Base-by-base conservation (phyloP, 2,329 filamentous ascomycete genomes). In the Paecilomyces formosus region DNA sequence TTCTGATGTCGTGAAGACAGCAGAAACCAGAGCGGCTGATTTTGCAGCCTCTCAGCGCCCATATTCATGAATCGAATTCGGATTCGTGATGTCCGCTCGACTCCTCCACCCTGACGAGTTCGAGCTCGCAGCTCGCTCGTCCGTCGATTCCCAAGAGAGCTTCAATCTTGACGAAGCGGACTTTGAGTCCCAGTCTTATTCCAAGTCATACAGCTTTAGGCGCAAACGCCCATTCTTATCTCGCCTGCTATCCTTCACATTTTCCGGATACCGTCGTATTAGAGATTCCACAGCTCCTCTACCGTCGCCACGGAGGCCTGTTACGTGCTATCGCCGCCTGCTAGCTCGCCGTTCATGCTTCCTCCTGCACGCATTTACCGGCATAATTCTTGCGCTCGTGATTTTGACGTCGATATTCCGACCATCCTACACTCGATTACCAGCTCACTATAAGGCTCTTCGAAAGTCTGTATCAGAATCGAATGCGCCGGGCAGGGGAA, bases 391-490 rank as follows among this genome's bases (percentile, higher is more conserved):
- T 22, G 61, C 70, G 3, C 64, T 79, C 12, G 67, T 79, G 18
- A 60, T 81, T 22, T 65, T 80, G 50, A 76, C 75, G 1, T 76
- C 75, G 52, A 69, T 81, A 21, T 78, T 85, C 64, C 75, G 78
- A 53, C 83, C 83, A 7, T 84, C 82, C 3, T 85, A 85, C 67
- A 83, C 82, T 2, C 71, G 76, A 58, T 77, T 75, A 15, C 83
- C 83, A 5, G 62, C 74, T 8, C 82, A 83, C 66, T 85, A 85
- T 64, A 59, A 72, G 49, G 70, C 65, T 3, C 69, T 78, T 15
- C 70, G 68, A 56, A 60, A 68, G 30, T 63, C 65, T 8, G 67
- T 71, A 3, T 57, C 66, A 24, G 64, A 65, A 28, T 76, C 72
- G 22, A 63, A 68, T 22, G 57, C 63, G 5, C 61, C 70, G 4